Base-by-base conservation (phyloP, 441 rosid species). In the Mallotus japonicus region DNA sequence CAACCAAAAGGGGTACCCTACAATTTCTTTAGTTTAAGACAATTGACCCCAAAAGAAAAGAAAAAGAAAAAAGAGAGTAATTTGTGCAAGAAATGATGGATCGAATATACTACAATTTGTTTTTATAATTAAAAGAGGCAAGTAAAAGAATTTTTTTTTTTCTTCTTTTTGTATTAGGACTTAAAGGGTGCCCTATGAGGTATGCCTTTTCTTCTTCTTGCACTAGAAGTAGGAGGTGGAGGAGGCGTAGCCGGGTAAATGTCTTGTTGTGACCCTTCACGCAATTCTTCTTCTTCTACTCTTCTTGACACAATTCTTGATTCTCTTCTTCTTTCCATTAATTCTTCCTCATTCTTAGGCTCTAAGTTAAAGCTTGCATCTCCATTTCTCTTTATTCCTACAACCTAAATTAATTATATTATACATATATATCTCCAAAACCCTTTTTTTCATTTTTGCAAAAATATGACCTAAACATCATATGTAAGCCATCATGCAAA, bases 121-220 rank as follows among this genome's bases (percentile, higher is more conserved):
- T 53, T 53, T 53, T 15, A 1, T 17, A 19, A 5, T 12, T 56
- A 5, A 15, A 16, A 61, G 49, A 65, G 72, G 47, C 51, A 1
- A n/a, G 34, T 49, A 46, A 46, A 13, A 28, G 32, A 28, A 28
- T 28, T 28, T 1, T 67, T 50, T 28, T 17, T 32, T 59, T 62
- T 72, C 2, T 56, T 69, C 5, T 61, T 53, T 34, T 49, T 54
- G 44, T 47, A 13, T 71, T 74, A 85, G 60, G 85, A 83, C 47
- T 83, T 84, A 75, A 85, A 85, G 20, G 92, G 92, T 58, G 92
- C 90, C 60, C 88, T 80, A n/a, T 76, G 92, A 17, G 92, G 92
- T 42, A 84, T 81, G 71, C 92, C 90, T 81, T 88, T 88, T 77
- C 92, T 86, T 78, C 92, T 81, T 62, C 88, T 78, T 74, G 83